These are phyloP conservation scores for Nemophila menziesii DNA, from an alignment of 257 asterid species.

Conservation along the genomic window DNA sequence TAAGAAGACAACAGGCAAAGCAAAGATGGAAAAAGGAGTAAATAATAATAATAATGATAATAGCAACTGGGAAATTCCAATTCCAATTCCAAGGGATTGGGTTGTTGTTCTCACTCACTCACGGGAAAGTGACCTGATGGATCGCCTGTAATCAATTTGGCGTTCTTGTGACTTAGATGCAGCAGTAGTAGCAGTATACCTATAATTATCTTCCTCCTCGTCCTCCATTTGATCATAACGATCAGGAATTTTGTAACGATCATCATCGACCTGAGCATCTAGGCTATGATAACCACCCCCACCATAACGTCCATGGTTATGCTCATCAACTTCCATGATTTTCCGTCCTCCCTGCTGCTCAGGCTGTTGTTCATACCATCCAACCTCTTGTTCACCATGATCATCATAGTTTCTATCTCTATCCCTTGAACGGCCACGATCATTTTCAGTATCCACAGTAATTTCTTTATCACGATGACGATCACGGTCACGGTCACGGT, in stretches of 20 bases:
- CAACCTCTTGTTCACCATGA: constrained; percentile 51
- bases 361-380: constrained; percentile 35
- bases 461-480: constrained; percentile 20
- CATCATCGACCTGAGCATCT: constrained; percentile 43
- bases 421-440: constrained; percentile 23
- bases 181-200: constrained; percentile 44
- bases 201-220: constrained; percentile 71
- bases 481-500: constrained; percentile 31
- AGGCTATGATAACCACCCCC: constrained; percentile 34
- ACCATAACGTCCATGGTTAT: constrained; percentile 38
- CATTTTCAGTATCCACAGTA: constrained; percentile 24
- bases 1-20: too few species aligned
- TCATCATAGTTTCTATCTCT: constrained; percentile 15
- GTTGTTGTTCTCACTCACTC: too few species aligned
- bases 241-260: constrained; percentile 43
- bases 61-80: too few species aligned
- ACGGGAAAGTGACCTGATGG: constrained; percentile 50
- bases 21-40: too few species aligned
- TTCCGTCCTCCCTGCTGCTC: constrained; percentile 38
- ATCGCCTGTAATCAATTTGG: constrained; percentile 28
- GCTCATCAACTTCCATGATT: constrained; percentile 36
- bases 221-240: constrained; percentile 69
- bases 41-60: too few species aligned
- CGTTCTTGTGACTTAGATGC: constrained; percentile 44
- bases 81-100: too few species aligned